Percentiles rank a stretch among this genome's conserved stretches.
Evolutionary conservation across 805 yeast genomes (phyloP).

Genomic region (Barnettozyma botsteinii): DNA sequence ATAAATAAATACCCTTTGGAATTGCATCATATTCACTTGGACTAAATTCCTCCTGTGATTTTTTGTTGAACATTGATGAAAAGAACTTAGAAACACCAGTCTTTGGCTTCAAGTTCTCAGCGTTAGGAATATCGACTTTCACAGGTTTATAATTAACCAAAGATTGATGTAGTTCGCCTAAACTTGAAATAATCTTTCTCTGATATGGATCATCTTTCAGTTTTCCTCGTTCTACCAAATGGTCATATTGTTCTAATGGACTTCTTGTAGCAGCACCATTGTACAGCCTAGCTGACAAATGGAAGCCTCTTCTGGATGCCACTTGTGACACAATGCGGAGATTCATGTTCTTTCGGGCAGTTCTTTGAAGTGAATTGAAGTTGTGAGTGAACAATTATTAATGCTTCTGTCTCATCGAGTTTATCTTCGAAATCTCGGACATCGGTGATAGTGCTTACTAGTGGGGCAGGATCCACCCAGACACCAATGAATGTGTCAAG

Average conservation of each 20-base stretch:
- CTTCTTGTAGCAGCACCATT: constrained; percentile 22
- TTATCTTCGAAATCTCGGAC: too few species aligned
- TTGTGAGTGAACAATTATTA: too few species aligned
- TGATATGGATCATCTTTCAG: constrained; percentile 76
- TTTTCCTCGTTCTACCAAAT: constrained; percentile 41
- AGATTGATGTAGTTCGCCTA: constrained; percentile 53
- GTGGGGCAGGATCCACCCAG: too few species aligned
- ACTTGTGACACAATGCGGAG: not conserved
- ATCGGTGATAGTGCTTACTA: too few species aligned
- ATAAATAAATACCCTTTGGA: constrained; percentile 84
- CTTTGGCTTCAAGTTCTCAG: constrained; percentile 46
- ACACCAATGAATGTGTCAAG: too few species aligned
- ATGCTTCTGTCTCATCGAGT: too few species aligned
- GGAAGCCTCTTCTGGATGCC: constrained; percentile 3
- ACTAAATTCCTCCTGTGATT: constrained; percentile 6
- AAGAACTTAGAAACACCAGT: constrained; percentile 34
- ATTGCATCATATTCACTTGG: constrained; percentile 32
- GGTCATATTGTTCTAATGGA: constrained; percentile 49
- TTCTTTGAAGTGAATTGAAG: too few species aligned
- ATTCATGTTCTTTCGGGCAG: too few species aligned
- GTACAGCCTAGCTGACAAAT: constrained; percentile 6
- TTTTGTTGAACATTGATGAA: constrained; percentile 28
- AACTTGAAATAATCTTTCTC: constrained; percentile 57
- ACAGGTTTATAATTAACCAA: constrained; percentile 60
- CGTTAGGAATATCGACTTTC: constrained; percentile 44